Evolutionary conservation across 805 yeast genomes (phyloP), one percentile per base, ranked within the genome.

Genomic region (Saccharomycopsis selenospora): DNA sequence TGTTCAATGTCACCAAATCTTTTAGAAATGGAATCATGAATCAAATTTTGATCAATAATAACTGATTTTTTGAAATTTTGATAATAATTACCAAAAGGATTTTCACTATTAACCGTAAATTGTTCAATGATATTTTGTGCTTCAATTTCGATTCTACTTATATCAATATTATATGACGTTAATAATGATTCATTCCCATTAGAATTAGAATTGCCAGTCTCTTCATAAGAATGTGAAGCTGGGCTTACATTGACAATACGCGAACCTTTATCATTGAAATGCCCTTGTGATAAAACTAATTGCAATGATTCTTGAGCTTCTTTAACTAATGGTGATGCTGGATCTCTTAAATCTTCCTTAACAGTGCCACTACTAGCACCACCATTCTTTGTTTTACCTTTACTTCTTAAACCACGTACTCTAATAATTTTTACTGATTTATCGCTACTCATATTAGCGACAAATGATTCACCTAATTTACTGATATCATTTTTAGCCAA

Each of bases 1-100:
- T 82, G 77, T 61, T 93, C 98, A 45, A 91, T 95, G 59, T 91
- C 98, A 48, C 76, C 78, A 58, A 93, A 90, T 50, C 99, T 70
- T 60, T 83, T 80, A 33, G 80, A 73, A 2, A 89, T 76, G 11
- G 77, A 67, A 11, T 66, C 61, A 30, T 68, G 66, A 43, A 63
- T 67, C 7, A 66, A 42, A 43, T 61, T 53, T 29, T 50, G 42
- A 30, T 54, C 54, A n/a, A 59, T 18, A 47, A 58, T 42, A 22
- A 48, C n/a, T 50, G 49, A 11, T 48, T 25, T 7, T 3, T 48
- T 59, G 48, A 61, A 62, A 6, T 43, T 38, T 42, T 56, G 36
- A 44, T 59, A 63, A 40, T 53, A 55, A 13, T 55, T 56, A 24
- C 61, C 65, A 48, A 60, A 59, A 1, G 57, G 46, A 3, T 56